Base-by-base conservation (phyloP, 2,329 filamentous ascomycete genomes). In the Aspergillus glaucus region DNA sequence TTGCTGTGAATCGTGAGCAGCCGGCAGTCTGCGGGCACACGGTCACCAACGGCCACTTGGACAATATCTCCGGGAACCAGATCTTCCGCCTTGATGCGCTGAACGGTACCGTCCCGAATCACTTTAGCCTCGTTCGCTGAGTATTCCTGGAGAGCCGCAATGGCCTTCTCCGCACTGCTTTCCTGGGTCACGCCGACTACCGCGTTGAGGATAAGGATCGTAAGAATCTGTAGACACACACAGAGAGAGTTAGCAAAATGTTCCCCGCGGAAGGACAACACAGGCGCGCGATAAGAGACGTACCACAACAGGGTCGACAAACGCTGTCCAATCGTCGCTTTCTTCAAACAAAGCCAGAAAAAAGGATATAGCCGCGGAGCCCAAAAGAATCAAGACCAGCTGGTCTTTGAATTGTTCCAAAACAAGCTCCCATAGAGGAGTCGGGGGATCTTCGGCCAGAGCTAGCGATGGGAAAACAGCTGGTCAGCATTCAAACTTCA, bases 401-500 rank as follows among this genome's bases (percentile, higher is more conserved):
- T 98, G 93, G 68, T 98, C 93, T 73, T 98, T 96, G 80, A 98
- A 98, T 70, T 98, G 93, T 74, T 98, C 93, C 50, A 98, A 80
- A 48, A 98, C 88, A 55, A 98, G 84, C 73, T 97, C 82, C 93
- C 92, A 98, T 43, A 98, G 69, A 36, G 93, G 93, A 28, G 93
- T 98, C 3, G 93, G 90, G 47, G 93, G 93, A 57, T 98, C 93
- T 75, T 98, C 93, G 42, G 82, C 80, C 48, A 88, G 77, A 49
- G 84, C 84, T 88, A 50, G 47, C 5, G 21, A n/a, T 8, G n/a
- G 22, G 15, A 22, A 21, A 19, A 36, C 17, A 26, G 7, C 5
- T 26, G 19, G 17, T 34, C 30, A 44, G 26, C 28, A 30, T 39
- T 15, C 10, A 9, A 30, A 9, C 8, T 28, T 28, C 26, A 28